Base-by-base conservation (phyloP, 2,329 filamentous ascomycete genomes). In the Trichophyton mentagrophytes region DNA sequence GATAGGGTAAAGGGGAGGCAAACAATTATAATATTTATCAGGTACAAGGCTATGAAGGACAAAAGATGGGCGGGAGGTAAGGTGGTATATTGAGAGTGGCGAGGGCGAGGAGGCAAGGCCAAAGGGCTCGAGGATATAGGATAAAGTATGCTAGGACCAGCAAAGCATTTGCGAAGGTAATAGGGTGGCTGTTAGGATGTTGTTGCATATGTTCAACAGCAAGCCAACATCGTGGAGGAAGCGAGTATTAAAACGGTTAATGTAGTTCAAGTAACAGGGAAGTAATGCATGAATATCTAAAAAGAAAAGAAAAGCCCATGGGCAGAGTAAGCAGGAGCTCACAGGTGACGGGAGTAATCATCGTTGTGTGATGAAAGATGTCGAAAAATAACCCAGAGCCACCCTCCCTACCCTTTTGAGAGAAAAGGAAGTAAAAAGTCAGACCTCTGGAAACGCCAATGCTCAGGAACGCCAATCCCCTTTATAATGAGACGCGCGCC, bases 271-370 rank as follows among this genome's bases (percentile, higher is more conserved):
- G 36, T 11, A 27, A 40, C 17, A 20, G 17, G n/a, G n/a, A 44
- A 60, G 58, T 59, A 56, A 64, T 40, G 33, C 59, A 55, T 17
- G 20, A 60, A 44, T 46, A 62, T 47, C 55, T 51, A 38, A 40
- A 57, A 47, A 51, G 47, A 25, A 36, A 46, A 56, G 38, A 40
- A 59, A 58, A 55, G 25, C 15, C 8, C 55, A 25, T 42, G 36
- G 36, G 27, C 17, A n/a, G 22, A 40, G 30, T 36, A 55, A 9
- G 30, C n/a, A 30, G 22, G 51, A 27, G 15, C 51, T 20, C 33
- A 9, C 13, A 27, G n/a, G 51, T 36, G 51, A 55, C 27, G 27
- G 33, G 51, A 36, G 11, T 13, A 55, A 11, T 27, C 51, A 36
- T 17, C 27, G 13, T 17, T 55, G 30, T 36, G 30, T 53, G 27